Percentiles rank a stretch among this genome's conserved stretches.
These are phyloP conservation scores for Rutidosis leptorrhynchoides DNA, from an alignment of 129 eudicot species.

Conservation along the genomic window DNA sequence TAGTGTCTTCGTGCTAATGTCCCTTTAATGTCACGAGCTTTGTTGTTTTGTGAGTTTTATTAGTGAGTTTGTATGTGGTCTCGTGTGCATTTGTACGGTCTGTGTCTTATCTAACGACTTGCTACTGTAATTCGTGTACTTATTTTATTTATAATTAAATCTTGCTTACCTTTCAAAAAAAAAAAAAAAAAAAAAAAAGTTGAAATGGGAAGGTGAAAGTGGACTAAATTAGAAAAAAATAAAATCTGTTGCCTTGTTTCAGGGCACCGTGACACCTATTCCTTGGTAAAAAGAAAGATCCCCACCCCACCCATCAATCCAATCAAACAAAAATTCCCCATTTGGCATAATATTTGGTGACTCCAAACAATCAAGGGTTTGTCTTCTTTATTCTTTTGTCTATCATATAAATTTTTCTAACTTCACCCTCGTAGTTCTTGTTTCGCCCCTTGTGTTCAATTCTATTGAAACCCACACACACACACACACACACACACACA, in stretches of 20 bases:
- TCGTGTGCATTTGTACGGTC: too few species aligned
- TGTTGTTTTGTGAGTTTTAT: too few species aligned
- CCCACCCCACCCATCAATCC: conserved; percentile 1
- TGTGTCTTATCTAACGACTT: too few species aligned
- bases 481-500: too few species aligned
- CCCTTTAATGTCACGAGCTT: too few species aligned
- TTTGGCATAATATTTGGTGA: background rate
- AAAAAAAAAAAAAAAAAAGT: too few species aligned
- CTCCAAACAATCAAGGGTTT: background rate
- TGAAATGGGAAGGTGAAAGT: background rate
- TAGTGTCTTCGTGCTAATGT: too few species aligned
- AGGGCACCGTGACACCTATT: background rate
- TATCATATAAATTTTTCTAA: background rate
- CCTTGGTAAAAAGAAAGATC: background rate
- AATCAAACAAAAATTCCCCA: conserved; percentile 15
- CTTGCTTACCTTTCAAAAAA: too few species aligned
- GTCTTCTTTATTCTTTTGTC: conserved; percentile 10
- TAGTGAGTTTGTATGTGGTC: too few species aligned
- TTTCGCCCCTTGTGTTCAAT: conserved; percentile 13
- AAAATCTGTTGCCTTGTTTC: background rate
- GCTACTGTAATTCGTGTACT: too few species aligned
- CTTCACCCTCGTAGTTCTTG: background rate
- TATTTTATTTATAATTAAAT: too few species aligned
- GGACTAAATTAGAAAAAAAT: background rate
- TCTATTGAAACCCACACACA: background rate